phyloP scores from a whole-genome alignment of 2,329 filamentous ascomycete genomes.

The Rhynchosporium secalis region DNA sequence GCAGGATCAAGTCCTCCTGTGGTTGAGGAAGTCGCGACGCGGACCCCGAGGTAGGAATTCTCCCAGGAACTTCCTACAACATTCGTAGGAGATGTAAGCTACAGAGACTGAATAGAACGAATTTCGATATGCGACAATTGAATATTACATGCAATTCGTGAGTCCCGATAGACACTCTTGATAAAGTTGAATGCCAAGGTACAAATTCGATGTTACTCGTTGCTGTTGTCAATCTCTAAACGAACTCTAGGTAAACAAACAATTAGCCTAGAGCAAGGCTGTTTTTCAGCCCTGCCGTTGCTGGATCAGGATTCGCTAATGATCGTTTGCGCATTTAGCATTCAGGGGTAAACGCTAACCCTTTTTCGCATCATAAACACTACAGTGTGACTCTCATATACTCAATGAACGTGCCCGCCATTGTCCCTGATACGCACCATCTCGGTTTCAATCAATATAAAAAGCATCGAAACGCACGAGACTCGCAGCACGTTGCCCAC shows the following conservation, averaged over 20 bases:
- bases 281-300: not conserved
- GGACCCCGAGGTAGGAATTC: not conserved
- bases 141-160: no score
- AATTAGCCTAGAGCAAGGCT: not conserved
- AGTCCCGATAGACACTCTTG: no score
- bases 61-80: no score
- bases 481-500: not conserved
- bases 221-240: not conserved
- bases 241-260: not conserved
- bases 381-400: constrained; percentile 6
- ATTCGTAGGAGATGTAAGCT: no score
- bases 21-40: constrained; percentile 29
- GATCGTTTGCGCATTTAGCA: not conserved
- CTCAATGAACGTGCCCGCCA: constrained; percentile 8
- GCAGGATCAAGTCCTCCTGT: constrained; percentile 7
- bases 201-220: no score
- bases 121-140: no score
- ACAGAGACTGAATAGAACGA: no score
- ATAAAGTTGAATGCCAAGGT: no score
- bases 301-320: not conserved
- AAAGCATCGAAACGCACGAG: constrained; percentile 6
- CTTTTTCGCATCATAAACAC: not conserved
- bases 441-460: constrained; percentile 2
- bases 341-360: constrained; percentile 11
- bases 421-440: not conserved